A percentile compares a stretch with the other conserved stretches of the same genome.
Evolutionary conservation across 495 filamentous ascomycete species (phyloP).

Genomic region (Staphylotrichum tortipilum): DNA sequence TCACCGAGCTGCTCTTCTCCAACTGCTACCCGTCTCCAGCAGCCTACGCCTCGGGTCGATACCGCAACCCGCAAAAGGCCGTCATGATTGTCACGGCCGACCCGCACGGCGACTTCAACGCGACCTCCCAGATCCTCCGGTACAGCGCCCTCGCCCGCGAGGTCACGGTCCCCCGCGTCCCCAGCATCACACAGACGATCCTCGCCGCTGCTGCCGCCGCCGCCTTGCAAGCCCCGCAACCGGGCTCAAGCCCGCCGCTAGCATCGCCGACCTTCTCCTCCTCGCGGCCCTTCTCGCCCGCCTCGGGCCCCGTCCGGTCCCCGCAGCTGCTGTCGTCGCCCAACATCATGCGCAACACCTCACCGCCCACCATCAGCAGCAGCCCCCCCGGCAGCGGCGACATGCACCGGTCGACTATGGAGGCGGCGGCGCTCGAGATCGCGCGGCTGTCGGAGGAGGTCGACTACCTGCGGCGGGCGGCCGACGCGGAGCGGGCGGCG

Average conservation of each 20-base stretch:
- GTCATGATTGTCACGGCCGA: constrained; percentile 97
- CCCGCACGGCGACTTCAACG: constrained; percentile 88
- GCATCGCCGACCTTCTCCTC: constrained; percentile 25
- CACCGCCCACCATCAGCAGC: constrained; percentile 42
- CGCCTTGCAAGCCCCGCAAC: constrained; percentile 17
- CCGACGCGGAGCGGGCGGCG: constrained; percentile 44
- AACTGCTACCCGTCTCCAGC: constrained; percentile 77
- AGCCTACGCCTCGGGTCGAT: constrained; percentile 31
- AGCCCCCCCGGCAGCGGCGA: constrained; percentile 44
- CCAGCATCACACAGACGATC: constrained; percentile 53
- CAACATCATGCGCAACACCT: constrained; percentile 21
- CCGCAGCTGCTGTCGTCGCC: constrained; percentile 16
- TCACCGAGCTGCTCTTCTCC: constrained; percentile 92
- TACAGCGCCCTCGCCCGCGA: constrained; percentile 92
- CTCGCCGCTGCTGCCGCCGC: constrained; percentile 17
- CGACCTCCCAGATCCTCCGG: constrained; percentile 89
- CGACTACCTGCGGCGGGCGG: constrained; percentile 59
- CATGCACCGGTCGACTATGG: constrained; percentile 58
- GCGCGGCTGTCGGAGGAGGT: constrained; percentile 64
- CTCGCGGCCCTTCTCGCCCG: constrained; percentile 26
- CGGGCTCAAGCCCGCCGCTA: constrained; percentile 25
- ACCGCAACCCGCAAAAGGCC: constrained; percentile 64
- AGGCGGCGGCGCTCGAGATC: constrained; percentile 66
- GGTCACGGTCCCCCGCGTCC: constrained; percentile 82
- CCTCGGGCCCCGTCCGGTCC: constrained; percentile 23